phyloP scores from a whole-genome alignment of 345 rosid genomes.

The Barbarea vulgaris region DNA sequence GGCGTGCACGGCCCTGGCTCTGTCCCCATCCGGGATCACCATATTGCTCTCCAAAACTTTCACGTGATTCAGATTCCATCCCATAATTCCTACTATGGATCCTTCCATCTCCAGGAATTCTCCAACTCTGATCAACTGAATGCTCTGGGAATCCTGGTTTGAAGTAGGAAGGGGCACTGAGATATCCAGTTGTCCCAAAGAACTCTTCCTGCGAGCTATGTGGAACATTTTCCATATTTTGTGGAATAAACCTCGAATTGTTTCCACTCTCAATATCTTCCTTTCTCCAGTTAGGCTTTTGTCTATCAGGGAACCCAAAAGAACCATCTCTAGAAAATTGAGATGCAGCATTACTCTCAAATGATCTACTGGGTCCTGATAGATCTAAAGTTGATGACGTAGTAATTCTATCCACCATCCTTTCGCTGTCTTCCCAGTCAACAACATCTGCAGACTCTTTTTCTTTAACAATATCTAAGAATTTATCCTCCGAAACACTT shows the following conservation, averaged over 20 bases:
- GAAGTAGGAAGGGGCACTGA: constrained; percentile 48
- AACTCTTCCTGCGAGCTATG: constrained; percentile 66
- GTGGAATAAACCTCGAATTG: constrained; percentile 51
- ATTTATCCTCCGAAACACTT: constrained; percentile 54
- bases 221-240: constrained; percentile 55
- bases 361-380: constrained; percentile 56
- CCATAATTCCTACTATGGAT: constrained; percentile 59
- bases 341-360: constrained; percentile 51
- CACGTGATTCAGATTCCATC: constrained; percentile 70
- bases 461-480: constrained; percentile 48
- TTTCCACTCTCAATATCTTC: constrained; percentile 67
- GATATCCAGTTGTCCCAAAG: constrained; percentile 59
- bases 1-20: constrained; percentile 45
- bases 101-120: constrained; percentile 68
- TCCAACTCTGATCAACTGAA: constrained; percentile 73
- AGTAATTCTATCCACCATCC: constrained; percentile 90
- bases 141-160: constrained; percentile 65
- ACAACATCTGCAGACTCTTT: constrained; percentile 56
- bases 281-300: constrained; percentile 76
- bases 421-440: constrained; percentile 93
- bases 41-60: constrained; percentile 62
- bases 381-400: constrained; percentile 74
- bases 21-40: constrained; percentile 77
- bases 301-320: constrained; percentile 55
- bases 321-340: constrained; percentile 65